Evolutionary conservation across 1,284 basidiomycete species (phyloP), one percentile per base, ranked within the genome.

Genomic region (Apiotrichum sp.): DNA sequence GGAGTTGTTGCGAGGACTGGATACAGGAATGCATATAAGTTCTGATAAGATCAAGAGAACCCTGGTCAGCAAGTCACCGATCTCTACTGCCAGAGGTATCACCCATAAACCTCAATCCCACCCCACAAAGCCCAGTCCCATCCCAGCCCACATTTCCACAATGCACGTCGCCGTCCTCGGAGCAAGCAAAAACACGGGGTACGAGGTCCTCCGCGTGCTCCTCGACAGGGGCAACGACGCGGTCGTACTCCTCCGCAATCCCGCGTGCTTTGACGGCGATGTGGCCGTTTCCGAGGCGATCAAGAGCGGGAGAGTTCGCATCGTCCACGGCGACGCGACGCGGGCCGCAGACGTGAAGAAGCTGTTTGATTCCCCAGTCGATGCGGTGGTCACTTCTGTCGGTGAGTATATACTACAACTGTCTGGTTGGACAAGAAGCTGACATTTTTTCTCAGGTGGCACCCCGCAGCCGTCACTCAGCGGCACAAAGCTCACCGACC

Each of bases 251-350:
- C 55, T 68, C 7, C 64, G 66, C 40, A 59, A 62, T 16, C 65
- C 66, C 2, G 57, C 48, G 3, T 38, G 35, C 3, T 51, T 70
- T 42, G 52, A 62, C 10, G 10, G 16, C 5, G 65, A 70, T 50
- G 14, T n/a, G 0, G 34, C 29, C 31, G 41, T 68, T 13, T 11
- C 41, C 0, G 43, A 52, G 5, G 58, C 52, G 35, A 52, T 67
- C 49, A 11, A 50, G 16, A 8, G 45, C 6, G 66, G 66, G 0
- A 53, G 62, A 22, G 34, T 66, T 4, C 38, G 34, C 16, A 16
- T 68, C 29, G 52, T 68, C 14, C 42, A 62, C 10, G 68, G 66
- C 32, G 62, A 70, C 47, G 68, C 64, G n/a, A 67, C 62, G 8
- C 41, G 32, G 7, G 55, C 53, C 35, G 62, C 32, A 1, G 68